These are phyloP conservation scores for Zygosaccharomyces bisporus DNA, from an alignment of 805 yeast species.

Conservation along the genomic window DNA sequence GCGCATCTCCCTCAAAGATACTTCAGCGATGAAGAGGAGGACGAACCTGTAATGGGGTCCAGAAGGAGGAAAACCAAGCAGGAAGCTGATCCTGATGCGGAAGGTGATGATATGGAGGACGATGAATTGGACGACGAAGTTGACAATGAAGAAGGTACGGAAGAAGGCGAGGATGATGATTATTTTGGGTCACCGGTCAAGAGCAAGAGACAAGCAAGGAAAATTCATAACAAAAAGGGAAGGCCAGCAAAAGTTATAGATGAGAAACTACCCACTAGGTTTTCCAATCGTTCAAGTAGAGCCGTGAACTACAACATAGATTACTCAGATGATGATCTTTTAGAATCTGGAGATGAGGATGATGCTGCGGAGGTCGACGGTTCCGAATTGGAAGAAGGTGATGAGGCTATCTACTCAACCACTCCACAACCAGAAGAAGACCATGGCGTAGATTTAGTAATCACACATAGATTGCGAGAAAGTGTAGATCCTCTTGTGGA, in stretches of 20 bases:
- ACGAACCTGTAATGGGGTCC: slow-evolving; percentile 15
- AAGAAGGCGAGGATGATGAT: slow-evolving; percentile 23
- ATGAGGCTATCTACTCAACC: slow-evolving; percentile 26
- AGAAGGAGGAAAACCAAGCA: slow-evolving; percentile 21
- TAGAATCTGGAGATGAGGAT: slow-evolving; percentile 35
- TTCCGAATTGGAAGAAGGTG: slow-evolving; percentile 22
- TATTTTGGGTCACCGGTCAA: slow-evolving; percentile 17
- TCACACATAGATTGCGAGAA: slow-evolving; percentile 28
- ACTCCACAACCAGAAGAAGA: slow-evolving; percentile 36
- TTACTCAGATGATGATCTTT: slow-evolving; percentile 46
- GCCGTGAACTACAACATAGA: slow-evolving; percentile 77
- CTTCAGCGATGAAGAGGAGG: slow-evolving; percentile 31
- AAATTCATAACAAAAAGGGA: slow-evolving; percentile 17
- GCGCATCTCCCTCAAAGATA: slow-evolving; percentile 31
- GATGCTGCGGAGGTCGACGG: slow-evolving; percentile 33
- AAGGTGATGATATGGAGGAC: slow-evolving; percentile 28
- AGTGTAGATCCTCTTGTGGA: slow-evolving; percentile 24
- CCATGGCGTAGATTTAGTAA: slow-evolving; percentile 30
- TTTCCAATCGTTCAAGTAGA: slow-evolving; percentile 63
- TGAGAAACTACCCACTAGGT: slow-evolving; percentile 54
- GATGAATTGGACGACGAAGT: slow-evolving; percentile 34
- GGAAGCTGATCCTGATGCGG: slow-evolving; percentile 26
- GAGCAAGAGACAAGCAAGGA: slow-evolving; percentile 8
- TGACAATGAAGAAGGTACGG: slow-evolving; percentile 21
- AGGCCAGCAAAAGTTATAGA: slow-evolving; percentile 12